Evolutionary conservation across 2,329 filamentous ascomycete species (phyloP).

Genomic region (Neonectria punicea): DNA sequence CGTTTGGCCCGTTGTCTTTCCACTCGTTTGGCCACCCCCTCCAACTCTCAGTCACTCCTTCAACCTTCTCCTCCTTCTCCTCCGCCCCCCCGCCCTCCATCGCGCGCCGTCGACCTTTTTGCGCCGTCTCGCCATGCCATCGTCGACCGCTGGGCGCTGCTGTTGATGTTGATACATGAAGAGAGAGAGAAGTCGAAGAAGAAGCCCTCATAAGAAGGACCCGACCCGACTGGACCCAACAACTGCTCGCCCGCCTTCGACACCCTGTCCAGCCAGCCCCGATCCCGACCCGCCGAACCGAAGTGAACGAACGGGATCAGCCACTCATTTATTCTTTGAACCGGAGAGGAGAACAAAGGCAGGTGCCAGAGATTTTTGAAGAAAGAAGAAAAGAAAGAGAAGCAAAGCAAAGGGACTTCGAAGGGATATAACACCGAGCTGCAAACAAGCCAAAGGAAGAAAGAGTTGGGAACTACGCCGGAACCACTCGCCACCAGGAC

Average conservation of each 20-base stretch:
- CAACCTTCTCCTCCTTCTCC: constrained; percentile 17
- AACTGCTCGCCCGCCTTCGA: constrained; percentile 30
- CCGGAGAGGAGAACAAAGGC: constrained; percentile 7
- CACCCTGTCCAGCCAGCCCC: constrained; percentile 24
- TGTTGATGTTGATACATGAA: constrained; percentile 28
- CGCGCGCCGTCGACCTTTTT: constrained; percentile 35
- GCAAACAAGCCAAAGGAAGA: constrained; percentile 2
- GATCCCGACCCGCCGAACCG: constrained; percentile 27
- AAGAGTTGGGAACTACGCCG: background rate
- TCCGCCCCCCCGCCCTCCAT: constrained; percentile 25
- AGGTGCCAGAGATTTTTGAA: background rate
- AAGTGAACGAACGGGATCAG: constrained; percentile 23
- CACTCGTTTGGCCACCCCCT: constrained; percentile 9
- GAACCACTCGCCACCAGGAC: background rate
- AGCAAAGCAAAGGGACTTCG: background rate
- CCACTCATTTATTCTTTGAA: constrained; percentile 29
- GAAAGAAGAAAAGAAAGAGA: background rate
- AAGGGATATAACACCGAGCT: background rate
- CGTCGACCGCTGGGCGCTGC: constrained; percentile 35
- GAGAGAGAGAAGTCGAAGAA: background rate
- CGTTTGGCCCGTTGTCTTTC: constrained; percentile 21
- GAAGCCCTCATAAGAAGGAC: constrained; percentile 17
- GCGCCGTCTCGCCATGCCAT: constrained; percentile 43
- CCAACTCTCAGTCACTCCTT: constrained; percentile 16
- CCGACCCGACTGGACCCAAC: constrained; percentile 12